Conservation (phyloP, 2,329 filamentous ascomycete genomes). For the Penicillium glabrum region DNA sequence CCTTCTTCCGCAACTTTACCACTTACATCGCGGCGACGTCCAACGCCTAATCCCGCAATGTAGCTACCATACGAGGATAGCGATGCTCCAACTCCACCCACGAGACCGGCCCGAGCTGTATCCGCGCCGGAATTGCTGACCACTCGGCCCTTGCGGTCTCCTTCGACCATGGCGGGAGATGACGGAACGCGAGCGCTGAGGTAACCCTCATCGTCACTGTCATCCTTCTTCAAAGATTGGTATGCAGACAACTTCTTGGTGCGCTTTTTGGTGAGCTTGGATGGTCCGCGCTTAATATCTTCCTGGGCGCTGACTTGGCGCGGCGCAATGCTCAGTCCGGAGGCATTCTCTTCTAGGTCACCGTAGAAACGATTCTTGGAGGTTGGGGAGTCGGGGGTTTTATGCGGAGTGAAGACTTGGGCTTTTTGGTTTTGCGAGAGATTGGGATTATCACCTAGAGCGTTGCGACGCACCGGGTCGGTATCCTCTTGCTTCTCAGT, state of each 20-base stretch:
- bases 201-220: constrained; percentile 23
- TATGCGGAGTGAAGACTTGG: constrained; percentile 19
- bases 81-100: constrained; percentile 29
- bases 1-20: constrained; percentile 50
- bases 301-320: constrained; percentile 25
- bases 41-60: constrained; percentile 45
- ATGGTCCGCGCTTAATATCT: constrained; percentile 25
- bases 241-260: constrained; percentile 36
- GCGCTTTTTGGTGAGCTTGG: constrained; percentile 33
- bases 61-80: constrained; percentile 43
- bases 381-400: constrained; percentile 19
- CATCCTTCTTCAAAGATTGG: constrained; percentile 33
- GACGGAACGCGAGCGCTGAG: constrained; percentile 1
- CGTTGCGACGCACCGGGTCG: constrained; percentile 30
- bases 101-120: constrained; percentile 22
- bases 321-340: constrained; percentile 14
- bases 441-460: constrained; percentile 36
- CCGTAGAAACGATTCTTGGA: constrained; percentile 42
- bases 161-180: constrained; percentile 21
- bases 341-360: constrained; percentile 30
- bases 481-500: constrained; percentile 23
- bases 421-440: constrained; percentile 28
- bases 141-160: constrained; percentile 45
- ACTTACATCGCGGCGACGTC: constrained; percentile 48
- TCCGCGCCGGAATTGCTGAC: constrained; percentile 46